Evolutionary conservation across 208 protist species (phyloP).

Genomic region (Acanthamoeba castellanii): DNA sequence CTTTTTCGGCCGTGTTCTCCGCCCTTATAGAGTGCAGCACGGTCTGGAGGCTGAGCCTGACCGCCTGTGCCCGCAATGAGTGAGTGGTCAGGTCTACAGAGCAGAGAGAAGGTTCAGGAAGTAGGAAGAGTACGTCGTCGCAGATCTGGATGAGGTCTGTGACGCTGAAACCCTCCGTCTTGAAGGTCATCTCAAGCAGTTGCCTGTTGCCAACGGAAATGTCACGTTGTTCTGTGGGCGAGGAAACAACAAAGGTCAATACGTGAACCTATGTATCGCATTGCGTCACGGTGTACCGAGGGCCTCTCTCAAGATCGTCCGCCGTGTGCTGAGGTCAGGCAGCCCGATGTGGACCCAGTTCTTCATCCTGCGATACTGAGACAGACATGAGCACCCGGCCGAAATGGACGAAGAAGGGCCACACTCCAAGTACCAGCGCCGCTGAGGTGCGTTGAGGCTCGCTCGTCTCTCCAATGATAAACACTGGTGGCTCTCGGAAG

Average conservation of each 20-base stretch:
- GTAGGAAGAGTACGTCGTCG: too few relatives aligned
- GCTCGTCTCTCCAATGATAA: background rate
- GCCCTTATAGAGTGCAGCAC: too few relatives aligned
- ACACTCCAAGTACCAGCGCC: too few relatives aligned
- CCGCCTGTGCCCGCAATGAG: background rate
- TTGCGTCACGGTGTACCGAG: background rate
- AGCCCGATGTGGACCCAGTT: background rate
- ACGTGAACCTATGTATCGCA: background rate
- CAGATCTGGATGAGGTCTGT: background rate
- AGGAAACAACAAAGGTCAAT: background rate
- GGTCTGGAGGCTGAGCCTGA: too few relatives aligned
- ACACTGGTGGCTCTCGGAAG: background rate
- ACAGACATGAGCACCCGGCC: background rate
- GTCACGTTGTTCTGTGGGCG: background rate
- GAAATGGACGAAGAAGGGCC: background rate
- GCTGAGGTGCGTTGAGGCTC: background rate
- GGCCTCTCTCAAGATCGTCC: background rate
- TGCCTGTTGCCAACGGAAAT: background rate
- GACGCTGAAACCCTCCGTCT: background rate
- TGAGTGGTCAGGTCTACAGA: background rate
- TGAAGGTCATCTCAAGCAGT: background rate
- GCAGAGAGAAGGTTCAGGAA: background rate
- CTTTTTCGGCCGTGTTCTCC: too few relatives aligned
- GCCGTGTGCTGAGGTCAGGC: background rate
- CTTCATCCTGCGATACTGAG: background rate